Base-by-base conservation (phyloP, 352 stramenopile species). In the Globisporangium lucens region DNA sequence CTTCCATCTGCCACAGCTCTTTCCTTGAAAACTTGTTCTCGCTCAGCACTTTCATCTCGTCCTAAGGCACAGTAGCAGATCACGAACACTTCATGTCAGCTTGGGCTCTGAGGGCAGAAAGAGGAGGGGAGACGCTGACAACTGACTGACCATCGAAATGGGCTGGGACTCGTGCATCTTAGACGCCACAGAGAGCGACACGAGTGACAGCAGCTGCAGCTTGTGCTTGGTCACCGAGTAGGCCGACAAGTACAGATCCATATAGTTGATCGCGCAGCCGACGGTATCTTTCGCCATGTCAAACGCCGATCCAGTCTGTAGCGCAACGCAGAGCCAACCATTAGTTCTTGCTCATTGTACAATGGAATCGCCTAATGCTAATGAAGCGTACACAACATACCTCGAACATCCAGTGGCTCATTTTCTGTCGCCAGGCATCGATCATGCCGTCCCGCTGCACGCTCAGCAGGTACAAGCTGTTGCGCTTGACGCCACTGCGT, bases 361-460 rank as follows among this genome's bases (percentile, higher is more conserved):
- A 3, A 33, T 33, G 30, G 3, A 5, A 33, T 3, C 30, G 5
- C 3, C 30, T 33, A 33, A 6, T 33, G 24, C 24, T 24, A 24
- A 33, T 4, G 5, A 33, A 6, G 5, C 5, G 30, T 22, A 2
- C 22, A 7, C 4, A 36, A 2, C 71, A 10, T 27, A 82, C 75
- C 70, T 82, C 75, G 57, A 85, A 74, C 78, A 85, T 85, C 78
- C 78, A 85, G 30, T 69, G 74, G 52, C 56, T 72, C 52, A 85
- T 83, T 51, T 82, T 82, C n/a, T 69, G 66, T 5, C 76, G 68
- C 78, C 78, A 85, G 43, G 60, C 51, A 12, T 75, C 75, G 2
- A 73, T 65, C 78, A 85, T 85, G 63, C 78, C 78, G 36, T 82
- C 64, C 27, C 51, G 58, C 56, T 85, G 78, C 51, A 83, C 68